Percentiles rank a stretch among this genome's conserved stretches.
phyloP scores from a whole-genome alignment of 208 protist genomes.

The Ichthyophonus hoferi region DNA sequence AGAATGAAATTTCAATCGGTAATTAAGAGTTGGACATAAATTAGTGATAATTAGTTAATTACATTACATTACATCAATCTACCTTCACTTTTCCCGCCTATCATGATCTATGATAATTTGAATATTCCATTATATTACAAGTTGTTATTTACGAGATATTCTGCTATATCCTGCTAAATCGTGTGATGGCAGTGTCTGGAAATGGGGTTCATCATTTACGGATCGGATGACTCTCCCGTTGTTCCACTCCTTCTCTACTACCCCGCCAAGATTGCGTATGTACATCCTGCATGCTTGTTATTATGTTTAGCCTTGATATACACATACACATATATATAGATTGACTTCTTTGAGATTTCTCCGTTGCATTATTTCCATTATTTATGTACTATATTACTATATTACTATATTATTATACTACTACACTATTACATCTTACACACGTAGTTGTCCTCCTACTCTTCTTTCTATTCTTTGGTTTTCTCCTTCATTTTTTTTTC shows the following conservation, averaged over 20 bases:
- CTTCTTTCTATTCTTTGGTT: neutral
- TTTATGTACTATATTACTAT: neutral
- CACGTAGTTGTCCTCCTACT: neutral
- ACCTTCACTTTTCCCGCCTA: too few species aligned
- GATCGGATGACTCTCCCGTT: conserved; percentile 82
- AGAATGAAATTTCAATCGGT: too few species aligned
- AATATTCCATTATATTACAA: too few species aligned
- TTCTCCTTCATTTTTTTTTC: neutral
- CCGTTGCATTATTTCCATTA: neutral
- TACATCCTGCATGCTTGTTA: neutral
- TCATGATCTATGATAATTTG: too few species aligned
- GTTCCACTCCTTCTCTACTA: conserved; percentile 90
- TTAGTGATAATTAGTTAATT: too few species aligned
- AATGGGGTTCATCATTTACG: conserved; percentile 66
- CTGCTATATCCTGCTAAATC: too few species aligned
- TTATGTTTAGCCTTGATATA: conserved; percentile 9
- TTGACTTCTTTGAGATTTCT: too few species aligned
- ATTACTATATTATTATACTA: neutral
- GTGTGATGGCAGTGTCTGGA: too few species aligned
- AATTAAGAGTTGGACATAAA: too few species aligned
- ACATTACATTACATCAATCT: too few species aligned
- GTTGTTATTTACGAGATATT: too few species aligned
- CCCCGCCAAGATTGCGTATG: conserved; percentile 74
- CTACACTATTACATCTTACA: neutral
- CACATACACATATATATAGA: neutral